Conservation (phyloP, 1,139 yeast genomes). For the Geotrichum reessii region DNA sequence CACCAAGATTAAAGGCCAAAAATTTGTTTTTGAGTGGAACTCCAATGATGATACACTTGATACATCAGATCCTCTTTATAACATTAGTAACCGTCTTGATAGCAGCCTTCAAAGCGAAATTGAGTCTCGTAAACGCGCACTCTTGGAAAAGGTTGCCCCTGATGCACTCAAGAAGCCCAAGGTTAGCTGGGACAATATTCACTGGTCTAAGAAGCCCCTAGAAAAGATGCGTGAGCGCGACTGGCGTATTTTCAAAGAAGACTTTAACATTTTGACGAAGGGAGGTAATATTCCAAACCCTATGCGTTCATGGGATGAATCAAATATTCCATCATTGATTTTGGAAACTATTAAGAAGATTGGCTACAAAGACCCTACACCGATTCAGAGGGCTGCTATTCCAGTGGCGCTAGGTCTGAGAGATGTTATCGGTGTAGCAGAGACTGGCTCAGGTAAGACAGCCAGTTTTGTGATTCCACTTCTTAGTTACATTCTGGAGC, state of each 20-base stretch:
- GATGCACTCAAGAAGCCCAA: conserved; percentile 11
- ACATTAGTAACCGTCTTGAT: neutral
- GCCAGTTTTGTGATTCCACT: conserved; percentile 76
- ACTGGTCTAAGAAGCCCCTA: conserved; percentile 67
- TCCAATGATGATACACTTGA: conserved; percentile 58
- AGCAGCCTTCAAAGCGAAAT: conserved; percentile 25
- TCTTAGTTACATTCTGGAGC: conserved; percentile 49
- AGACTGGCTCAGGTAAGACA: conserved; percentile 95
- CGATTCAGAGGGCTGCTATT: conserved; percentile 83
- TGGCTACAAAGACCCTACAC: conserved; percentile 64
- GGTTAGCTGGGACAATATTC: conserved; percentile 37
- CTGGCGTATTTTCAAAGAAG: conserved; percentile 85
- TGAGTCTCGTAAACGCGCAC: conserved; percentile 18
- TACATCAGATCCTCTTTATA: conserved; percentile 42
- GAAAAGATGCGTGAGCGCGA: conserved; percentile 71
- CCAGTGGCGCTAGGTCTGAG: conserved; percentile 58
- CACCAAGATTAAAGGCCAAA: conserved; percentile 25
- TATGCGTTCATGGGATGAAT: conserved; percentile 67
- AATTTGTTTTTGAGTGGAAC: conserved; percentile 68
- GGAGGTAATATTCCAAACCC: conserved; percentile 56
- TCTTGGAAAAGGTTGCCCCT: conserved; percentile 18
- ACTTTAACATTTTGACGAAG: conserved; percentile 57
- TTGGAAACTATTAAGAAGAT: conserved; percentile 39
- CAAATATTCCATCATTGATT: conserved; percentile 45
- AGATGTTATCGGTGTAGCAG: conserved; percentile 87